These are phyloP conservation scores for Lasiosphaeria ovina DNA, from an alignment of 495 filamentous ascomycete genomes.

Conservation along the genomic window DNA sequence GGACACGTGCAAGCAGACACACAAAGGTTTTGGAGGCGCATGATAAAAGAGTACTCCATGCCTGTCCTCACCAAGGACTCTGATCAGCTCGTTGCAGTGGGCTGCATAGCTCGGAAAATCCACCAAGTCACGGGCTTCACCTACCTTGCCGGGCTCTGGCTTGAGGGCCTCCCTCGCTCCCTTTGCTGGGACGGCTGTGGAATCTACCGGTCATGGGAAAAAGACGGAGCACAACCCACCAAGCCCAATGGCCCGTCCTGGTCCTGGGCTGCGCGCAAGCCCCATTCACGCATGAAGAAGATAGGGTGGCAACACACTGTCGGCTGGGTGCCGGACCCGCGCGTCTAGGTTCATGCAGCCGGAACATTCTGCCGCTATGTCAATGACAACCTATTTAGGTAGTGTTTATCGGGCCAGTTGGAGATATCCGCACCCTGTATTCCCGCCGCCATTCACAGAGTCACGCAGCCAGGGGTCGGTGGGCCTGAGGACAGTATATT, in stretches of 20 bases:
- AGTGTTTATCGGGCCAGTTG: background rate
- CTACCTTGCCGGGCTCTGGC: constrained; percentile 17
- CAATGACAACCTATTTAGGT: background rate
- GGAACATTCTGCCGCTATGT: background rate
- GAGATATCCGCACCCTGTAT: background rate
- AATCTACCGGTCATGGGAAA: no score
- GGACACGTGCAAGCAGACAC: background rate
- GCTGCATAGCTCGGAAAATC: background rate
- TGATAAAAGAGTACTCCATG: background rate
- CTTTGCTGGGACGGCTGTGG: background rate
- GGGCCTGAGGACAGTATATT: no score
- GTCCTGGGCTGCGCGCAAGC: background rate
- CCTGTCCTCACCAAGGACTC: background rate
- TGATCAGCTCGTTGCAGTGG: background rate
- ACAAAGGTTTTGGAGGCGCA: background rate
- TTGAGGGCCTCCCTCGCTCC: constrained; percentile 11
- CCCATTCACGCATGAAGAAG: background rate
- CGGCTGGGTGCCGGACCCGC: background rate
- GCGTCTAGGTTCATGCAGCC: background rate
- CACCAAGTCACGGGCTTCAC: constrained; percentile 3
- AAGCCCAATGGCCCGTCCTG: background rate
- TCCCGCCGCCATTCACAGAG: background rate
- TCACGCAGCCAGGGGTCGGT: no score
- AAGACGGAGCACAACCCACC: background rate
- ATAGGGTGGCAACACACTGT: background rate